Evolutionary conservation across 2,329 filamentous ascomycete genomes (phyloP), one percentile per base, ranked within the genome.

Genomic region (Xylaria sp.): DNA sequence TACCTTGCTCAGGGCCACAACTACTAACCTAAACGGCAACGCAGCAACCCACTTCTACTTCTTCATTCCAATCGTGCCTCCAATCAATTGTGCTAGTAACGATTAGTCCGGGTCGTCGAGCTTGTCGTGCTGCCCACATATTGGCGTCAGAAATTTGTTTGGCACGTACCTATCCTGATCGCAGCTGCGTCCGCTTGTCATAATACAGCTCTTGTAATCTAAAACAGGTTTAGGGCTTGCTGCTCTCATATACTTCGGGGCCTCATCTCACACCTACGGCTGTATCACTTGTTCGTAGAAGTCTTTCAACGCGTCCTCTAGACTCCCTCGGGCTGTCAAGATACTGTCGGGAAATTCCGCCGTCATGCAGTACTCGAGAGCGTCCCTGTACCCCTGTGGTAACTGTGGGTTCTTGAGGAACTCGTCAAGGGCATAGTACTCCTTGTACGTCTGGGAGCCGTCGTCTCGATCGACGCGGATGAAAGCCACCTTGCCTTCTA

Each of bases 361-460:
- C 25, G 25, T 31, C 28, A 54, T 54, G 13, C 51, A 54, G 51
- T 54, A 54, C 31, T 54, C 51, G 31, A 54, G 51, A 34, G 51
- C n/a, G 31, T 54, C 51, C 18, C 25, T 54, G 15, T 54, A 54
- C 31, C 51, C 23, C 15, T 54, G 25, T 34, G 51, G 51, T 15
- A 54, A 34, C 25, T 15, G 31, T 18, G 51, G 51, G 3, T n/a
- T 20, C 9, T 31, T 18, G 25, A 54, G 51, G 51, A 54, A 54
- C 25, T 31, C 12, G 2, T 34, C 13, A 20, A 54, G 25, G 2
- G 25, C 8, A 15, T 54, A 34, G 25, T 7, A 1, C 25, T 31
- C 6, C 15, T 12, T 3, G 46, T 50, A 25, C 46, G 20, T 25
- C 20, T 7, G 31, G 23, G 28, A 34, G 28, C 51, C 51, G 18